Base-by-base conservation (phyloP, 2,329 filamentous ascomycete genomes). In the Didymella sp. region DNA sequence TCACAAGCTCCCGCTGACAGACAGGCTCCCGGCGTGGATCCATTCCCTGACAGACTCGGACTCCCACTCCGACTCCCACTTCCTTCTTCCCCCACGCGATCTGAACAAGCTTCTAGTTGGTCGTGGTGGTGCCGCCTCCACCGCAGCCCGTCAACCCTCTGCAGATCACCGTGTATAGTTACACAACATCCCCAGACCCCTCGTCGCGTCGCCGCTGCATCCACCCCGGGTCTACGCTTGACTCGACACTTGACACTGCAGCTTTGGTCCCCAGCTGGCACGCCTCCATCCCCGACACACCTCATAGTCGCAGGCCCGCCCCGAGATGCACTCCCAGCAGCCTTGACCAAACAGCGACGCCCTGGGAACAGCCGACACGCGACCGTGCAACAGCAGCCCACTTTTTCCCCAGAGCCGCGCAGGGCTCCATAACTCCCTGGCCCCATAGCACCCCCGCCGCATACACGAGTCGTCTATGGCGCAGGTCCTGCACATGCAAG, bases 401-500 rank as follows among this genome's bases (percentile, higher is more conserved):
- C 46, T 54, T 51, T 47, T 55, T 51, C 58, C 40, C 46, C 33
- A 37, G 33, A 37, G 33, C 33, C 33, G 33, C 17, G 17, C 33
- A 37, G 4, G 19, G 33, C 33, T 37, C 33, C 33, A 37, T 19
- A 37, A 17, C n/a, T 19, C 33, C 33, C 17, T 17, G n/a, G 33
- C 33, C n/a, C n/a, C 33, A 19, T 19, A 37, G 30, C 52, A 51
- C 51, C 56, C 17, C 33, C 33, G 33, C 33, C n/a, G 33, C 33
- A 19, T 19, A 37, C 59, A 49, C 58, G 33, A 47, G 56, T 46
- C 54, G 49, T 51, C 52, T 30, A 75, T 73, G 66, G 73, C 73
- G 60, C 73, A 76, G 70, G 69, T 76, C 52, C 68, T 77, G 42
- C 66, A 73, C 31, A 75, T 75, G 70, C 74, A 76, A 58, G 67